These are phyloP conservation scores for Phycomyces blakesleeanus DNA, from an alignment of 192 early-diverging fungal genomes.

Conservation along the genomic window DNA sequence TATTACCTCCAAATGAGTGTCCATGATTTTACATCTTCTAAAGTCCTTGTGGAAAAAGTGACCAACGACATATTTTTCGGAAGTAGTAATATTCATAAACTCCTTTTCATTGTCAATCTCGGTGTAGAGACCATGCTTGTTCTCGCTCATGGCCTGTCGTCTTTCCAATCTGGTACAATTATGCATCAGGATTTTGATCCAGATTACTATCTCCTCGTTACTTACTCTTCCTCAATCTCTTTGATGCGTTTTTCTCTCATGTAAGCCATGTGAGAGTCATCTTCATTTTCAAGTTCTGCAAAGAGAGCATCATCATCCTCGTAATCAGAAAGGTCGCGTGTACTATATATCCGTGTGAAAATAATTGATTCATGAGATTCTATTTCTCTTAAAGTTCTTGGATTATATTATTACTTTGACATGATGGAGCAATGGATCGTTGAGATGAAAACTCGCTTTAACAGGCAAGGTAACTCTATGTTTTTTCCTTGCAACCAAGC, in stretches of 20 bases:
- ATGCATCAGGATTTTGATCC: neutral
- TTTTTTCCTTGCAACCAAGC: neutral
- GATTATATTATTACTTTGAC: neutral
- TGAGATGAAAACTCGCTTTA: no score
- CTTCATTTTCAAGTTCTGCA: constrained; percentile 83
- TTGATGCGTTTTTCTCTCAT: constrained; percentile 83
- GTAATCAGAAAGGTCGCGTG: neutral
- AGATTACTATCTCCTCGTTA: neutral
- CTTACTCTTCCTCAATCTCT: constrained; percentile 82
- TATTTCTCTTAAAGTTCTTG: neutral
- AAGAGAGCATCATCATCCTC: constrained; percentile 73
- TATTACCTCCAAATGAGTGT: constrained; percentile 75
- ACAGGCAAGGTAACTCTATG: no score
- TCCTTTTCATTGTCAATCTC: constrained; percentile 80
- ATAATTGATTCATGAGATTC: neutral
- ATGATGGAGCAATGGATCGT: neutral
- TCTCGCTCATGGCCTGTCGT: constrained; percentile 56
- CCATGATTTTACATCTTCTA: constrained; percentile 88
- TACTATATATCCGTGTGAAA: neutral
- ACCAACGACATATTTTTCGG: constrained; percentile 64
- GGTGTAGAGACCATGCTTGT: constrained; percentile 72
- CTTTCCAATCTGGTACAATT: constrained; percentile 50
- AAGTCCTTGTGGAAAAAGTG: constrained; percentile 95
- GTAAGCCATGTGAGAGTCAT: constrained; percentile 61
- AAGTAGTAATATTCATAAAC: constrained; percentile 75